A percentile compares a stretch with the other conserved stretches of the same genome.
Evolutionary conservation across 2,329 filamentous ascomycete genomes (phyloP).

Genomic region (Verticillium klebahnii): DNA sequence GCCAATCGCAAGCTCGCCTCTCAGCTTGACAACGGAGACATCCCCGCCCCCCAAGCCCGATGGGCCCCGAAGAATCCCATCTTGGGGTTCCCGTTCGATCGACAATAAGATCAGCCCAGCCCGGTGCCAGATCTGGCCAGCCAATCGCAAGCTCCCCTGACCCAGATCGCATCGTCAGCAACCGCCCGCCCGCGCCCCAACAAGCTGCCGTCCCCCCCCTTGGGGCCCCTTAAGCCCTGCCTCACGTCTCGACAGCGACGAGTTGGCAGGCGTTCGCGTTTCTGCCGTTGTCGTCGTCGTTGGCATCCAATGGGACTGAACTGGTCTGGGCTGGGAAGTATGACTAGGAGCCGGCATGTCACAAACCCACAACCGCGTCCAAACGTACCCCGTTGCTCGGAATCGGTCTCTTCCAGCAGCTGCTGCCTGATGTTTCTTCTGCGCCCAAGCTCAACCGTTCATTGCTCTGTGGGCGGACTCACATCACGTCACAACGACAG

Average conservation of each 20-base stretch:
- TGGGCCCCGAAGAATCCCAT: background rate
- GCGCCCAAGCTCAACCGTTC: background rate
- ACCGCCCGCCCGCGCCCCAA: background rate
- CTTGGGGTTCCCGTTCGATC: slow-evolving; percentile 10
- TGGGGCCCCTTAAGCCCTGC: background rate
- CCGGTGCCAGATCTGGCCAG: slow-evolving; percentile 12
- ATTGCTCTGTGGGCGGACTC: background rate
- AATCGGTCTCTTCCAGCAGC: background rate
- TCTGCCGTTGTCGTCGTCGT: background rate
- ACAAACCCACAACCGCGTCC: background rate
- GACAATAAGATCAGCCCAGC: slow-evolving; percentile 13
- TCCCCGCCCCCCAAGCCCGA: background rate
- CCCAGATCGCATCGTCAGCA: slow-evolving; percentile 9
- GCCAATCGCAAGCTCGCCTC: slow-evolving; percentile 1
- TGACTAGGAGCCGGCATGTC: background rate
- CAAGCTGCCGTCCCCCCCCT: background rate
- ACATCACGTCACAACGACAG: background rate
- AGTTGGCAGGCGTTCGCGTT: background rate
- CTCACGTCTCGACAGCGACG: background rate
- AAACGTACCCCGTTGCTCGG: background rate
- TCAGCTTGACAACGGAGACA: background rate
- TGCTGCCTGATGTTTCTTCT: background rate
- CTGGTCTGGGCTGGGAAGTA: background rate
- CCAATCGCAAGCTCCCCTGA: slow-evolving; percentile 17
- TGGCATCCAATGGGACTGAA: background rate